Conservation (phyloP, 2,329 filamentous ascomycete genomes). For the Colletotrichum gloeosporioides region DNA sequence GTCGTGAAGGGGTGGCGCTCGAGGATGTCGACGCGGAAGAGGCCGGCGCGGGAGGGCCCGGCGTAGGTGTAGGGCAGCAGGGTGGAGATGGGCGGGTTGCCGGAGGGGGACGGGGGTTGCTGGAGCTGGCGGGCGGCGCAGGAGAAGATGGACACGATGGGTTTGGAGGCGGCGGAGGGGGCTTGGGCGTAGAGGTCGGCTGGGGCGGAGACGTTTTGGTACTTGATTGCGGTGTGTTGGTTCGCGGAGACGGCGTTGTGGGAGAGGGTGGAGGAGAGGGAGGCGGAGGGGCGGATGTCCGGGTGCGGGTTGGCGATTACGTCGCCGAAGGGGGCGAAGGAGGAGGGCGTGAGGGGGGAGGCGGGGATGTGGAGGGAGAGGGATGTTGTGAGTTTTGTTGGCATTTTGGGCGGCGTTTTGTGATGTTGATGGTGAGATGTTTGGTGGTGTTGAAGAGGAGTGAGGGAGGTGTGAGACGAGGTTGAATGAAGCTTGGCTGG, state of each 20-base stretch:
- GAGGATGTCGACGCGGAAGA: constrained; percentile 74
- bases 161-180: constrained; percentile 61
- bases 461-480: background rate
- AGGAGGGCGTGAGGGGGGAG: constrained; percentile 68
- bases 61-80: constrained; percentile 20
- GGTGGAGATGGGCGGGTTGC: constrained; percentile 14
- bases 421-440: background rate
- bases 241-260: constrained; percentile 69
- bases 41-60: constrained; percentile 12
- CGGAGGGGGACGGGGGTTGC: background rate
- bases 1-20: constrained; percentile 94
- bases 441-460: background rate
- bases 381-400: constrained; percentile 3
- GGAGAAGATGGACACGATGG: constrained; percentile 88
- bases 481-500: background rate
- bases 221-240: constrained; percentile 89
- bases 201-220: constrained; percentile 78
- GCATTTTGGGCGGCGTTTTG: background rate
- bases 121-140: constrained; percentile 70
- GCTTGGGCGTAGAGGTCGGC: constrained; percentile 73
- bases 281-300: constrained; percentile 53
- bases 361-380: constrained; percentile 54
- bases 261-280: constrained; percentile 42
- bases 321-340: constrained; percentile 82
- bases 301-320: constrained; percentile 78